A percentile compares a stretch with the other conserved stretches of the same genome.
Conservation (phyloP, 2,329 filamentous ascomycete genomes). For the Ascochyta lentis region DNA sequence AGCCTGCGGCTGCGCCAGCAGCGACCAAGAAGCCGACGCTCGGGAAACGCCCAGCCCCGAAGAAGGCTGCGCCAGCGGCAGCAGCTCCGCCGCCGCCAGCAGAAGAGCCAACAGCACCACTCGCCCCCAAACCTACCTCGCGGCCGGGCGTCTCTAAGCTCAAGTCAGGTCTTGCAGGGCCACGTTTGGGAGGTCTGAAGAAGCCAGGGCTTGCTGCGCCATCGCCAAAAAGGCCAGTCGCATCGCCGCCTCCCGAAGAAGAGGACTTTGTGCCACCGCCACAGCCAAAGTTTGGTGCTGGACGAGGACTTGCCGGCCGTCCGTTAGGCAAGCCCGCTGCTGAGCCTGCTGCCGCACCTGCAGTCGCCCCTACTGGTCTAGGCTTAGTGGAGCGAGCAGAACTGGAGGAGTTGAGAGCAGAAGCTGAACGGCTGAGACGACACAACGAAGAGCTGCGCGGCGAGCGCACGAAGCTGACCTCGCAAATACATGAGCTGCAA, state of each 20-base stretch:
- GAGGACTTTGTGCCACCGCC: conserved; percentile 53
- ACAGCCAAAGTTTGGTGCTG: conserved; percentile 67
- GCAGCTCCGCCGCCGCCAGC: conserved; percentile 48
- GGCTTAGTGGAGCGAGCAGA: conserved; percentile 87
- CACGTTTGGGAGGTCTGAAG: conserved; percentile 51
- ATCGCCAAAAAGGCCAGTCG: conserved; percentile 52
- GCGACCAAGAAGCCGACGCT: conserved; percentile 47
- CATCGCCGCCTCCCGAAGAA: conserved; percentile 53
- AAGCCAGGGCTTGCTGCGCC: conserved; percentile 51
- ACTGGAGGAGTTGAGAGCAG: conserved; percentile 82
- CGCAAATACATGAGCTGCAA: conserved; percentile 91
- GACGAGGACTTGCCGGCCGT: conserved; percentile 80
- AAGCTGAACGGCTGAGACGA: conserved; percentile 78
- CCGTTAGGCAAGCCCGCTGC: conserved; percentile 86
- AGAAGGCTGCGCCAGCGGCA: conserved; percentile 57
- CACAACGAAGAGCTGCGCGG: conserved; percentile 81
- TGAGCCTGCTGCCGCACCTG: conserved; percentile 61
- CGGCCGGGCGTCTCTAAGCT: conserved; percentile 54
- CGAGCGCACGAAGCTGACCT: conserved; percentile 80
- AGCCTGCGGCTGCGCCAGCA: conserved; percentile 58
- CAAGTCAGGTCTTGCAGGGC: conserved; percentile 48
- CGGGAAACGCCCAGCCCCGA: conserved; percentile 61
- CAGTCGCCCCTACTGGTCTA: conserved; percentile 67
- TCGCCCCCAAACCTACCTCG: conserved; percentile 65
- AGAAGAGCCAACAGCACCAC: conserved; percentile 59